Conservation (phyloP, 148 eudicot species). For the Persicaria maculosa region DNA sequence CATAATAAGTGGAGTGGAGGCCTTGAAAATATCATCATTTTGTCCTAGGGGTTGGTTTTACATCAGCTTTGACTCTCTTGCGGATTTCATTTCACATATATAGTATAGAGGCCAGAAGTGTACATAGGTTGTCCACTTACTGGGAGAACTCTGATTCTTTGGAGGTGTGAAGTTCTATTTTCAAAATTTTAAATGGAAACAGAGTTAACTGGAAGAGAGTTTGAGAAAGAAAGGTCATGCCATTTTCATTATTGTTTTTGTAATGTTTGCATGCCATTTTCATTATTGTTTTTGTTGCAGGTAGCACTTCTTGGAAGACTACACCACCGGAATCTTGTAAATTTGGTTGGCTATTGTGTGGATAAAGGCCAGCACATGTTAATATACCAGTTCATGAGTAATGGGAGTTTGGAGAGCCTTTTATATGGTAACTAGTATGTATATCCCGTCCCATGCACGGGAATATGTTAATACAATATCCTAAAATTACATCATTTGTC, state of each 20-base stretch:
- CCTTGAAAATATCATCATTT: neutral
- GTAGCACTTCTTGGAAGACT: constrained; percentile 86
- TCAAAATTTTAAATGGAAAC: neutral
- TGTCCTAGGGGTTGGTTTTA: neutral
- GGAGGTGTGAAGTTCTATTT: neutral
- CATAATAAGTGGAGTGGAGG: neutral
- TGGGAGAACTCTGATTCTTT: neutral
- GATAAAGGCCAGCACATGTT: constrained; percentile 91
- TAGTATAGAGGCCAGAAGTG: neutral
- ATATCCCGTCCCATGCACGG: neutral
- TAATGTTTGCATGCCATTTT: neutral
- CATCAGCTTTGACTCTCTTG: neutral
- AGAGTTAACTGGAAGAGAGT: neutral
- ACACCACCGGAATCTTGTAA: constrained; percentile 95
- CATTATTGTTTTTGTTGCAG: constrained; percentile 31
- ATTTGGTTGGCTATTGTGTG: constrained; percentile 95
- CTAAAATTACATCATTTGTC: no score
- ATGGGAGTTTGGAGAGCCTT: constrained; percentile 84
- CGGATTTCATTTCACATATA: neutral
- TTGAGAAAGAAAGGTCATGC: neutral
- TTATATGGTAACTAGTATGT: constrained; percentile 53
- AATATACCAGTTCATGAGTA: constrained; percentile 90
- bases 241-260: neutral
- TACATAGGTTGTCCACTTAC: neutral
- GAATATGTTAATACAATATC: neutral